Percentiles rank a stretch among this genome's conserved stretches.
These are phyloP conservation scores for Ophiocordyceps australis DNA, from an alignment of 2,329 filamentous ascomycete species.

Conservation along the genomic window DNA sequence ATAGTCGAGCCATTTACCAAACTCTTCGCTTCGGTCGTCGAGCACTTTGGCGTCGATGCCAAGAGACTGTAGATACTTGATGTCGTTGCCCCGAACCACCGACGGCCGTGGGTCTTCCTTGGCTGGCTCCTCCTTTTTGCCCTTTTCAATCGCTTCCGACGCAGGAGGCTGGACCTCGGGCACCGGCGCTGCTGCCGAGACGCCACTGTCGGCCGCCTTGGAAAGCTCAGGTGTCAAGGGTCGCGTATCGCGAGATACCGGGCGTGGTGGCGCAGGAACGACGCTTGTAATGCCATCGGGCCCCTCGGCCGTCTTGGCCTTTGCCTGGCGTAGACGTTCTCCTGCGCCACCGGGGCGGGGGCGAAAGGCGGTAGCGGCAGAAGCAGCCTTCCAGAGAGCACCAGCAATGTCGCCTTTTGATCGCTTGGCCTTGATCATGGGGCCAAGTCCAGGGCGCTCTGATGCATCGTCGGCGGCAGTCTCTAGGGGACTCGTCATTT, in stretches of 20 bases:
- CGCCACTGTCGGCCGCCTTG: slow-evolving; percentile 13
- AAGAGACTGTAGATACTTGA: slow-evolving; percentile 59
- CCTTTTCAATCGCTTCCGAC: slow-evolving; percentile 20
- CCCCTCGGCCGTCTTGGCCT: slow-evolving; percentile 41
- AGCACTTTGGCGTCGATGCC: slow-evolving; percentile 64
- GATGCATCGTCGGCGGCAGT: slow-evolving; percentile 14
- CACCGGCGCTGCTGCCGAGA: too few relatives aligned
- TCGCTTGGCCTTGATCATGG: slow-evolving; percentile 75
- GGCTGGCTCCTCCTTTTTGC: slow-evolving; percentile 12
- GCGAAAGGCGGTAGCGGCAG: slow-evolving; percentile 47
- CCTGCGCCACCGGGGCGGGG: slow-evolving; percentile 75
- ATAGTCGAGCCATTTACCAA: slow-evolving; percentile 67
- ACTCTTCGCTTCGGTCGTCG: slow-evolving; percentile 59
- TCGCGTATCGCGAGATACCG: slow-evolving; percentile 17
- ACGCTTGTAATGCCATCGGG: slow-evolving; percentile 84
- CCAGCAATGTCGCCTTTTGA: slow-evolving; percentile 57
- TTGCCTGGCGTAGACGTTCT: slow-evolving; percentile 51
- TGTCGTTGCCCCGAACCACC: slow-evolving; percentile 53
- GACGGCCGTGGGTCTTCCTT: slow-evolving; percentile 39
- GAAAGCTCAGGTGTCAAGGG: slow-evolving; percentile 7
- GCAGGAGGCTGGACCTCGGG: slow-evolving; percentile 42
- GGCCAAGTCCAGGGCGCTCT: slow-evolving; percentile 58
- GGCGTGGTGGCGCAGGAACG: slow-evolving; percentile 55
- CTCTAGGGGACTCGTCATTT: slow-evolving; percentile 8
- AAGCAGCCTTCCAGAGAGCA: slow-evolving; percentile 57